These are phyloP conservation scores for Ricinus communis DNA, from an alignment of 345 rosid genomes.

Conservation along the genomic window DNA sequence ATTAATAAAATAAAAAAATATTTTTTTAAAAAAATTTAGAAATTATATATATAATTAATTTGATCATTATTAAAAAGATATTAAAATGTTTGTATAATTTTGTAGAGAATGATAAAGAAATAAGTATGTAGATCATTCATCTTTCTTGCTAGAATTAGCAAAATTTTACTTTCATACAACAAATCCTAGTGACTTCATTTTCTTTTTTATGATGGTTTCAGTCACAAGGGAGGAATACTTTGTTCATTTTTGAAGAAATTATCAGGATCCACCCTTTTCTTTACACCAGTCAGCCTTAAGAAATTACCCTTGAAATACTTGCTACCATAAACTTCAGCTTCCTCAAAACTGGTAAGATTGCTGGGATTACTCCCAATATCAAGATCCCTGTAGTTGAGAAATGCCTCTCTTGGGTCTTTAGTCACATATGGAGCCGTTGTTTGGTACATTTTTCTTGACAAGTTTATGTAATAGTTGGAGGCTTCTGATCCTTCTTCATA, in stretches of 20 bases:
- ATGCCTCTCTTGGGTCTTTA: constrained; percentile 48
- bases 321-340: constrained; percentile 47
- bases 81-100: too few species aligned
- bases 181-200: too few species aligned
- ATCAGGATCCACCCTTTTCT: constrained; percentile 16
- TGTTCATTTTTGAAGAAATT: constrained; percentile 27
- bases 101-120: too few species aligned
- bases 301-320: constrained; percentile 34
- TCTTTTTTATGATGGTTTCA: neutral
- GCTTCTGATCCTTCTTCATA: constrained; percentile 28
- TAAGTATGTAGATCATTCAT: too few species aligned
- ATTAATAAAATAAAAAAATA: too few species aligned
- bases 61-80: too few species aligned
- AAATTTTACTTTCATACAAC: too few species aligned
- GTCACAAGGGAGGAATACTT: constrained; percentile 21
- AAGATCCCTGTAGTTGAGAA: constrained; percentile 58
- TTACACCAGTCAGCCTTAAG: constrained; percentile 9
- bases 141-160: too few species aligned
- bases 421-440: constrained; percentile 57
- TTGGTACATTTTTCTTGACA: constrained; percentile 41
- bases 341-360: constrained; percentile 24
- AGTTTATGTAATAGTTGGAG: constrained; percentile 22
- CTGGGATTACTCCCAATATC: constrained; percentile 52
- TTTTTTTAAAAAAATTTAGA: too few species aligned
- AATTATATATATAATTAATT: too few species aligned